These are phyloP conservation scores for Cryptosporidium tyzzeri DNA, from an alignment of 169 alveolate species.

Conservation along the genomic window DNA sequence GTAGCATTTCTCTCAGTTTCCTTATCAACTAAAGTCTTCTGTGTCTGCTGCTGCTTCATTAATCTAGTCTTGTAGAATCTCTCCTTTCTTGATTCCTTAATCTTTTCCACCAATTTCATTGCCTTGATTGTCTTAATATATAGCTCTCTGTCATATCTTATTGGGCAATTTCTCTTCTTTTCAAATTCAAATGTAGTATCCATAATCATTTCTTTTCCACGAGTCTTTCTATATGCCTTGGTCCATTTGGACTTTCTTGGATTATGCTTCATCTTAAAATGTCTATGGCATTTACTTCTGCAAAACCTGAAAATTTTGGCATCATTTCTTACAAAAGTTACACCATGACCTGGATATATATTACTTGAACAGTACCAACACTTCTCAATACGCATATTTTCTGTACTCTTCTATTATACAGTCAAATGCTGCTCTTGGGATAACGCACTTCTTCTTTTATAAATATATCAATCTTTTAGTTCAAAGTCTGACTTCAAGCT, in stretches of 20 bases:
- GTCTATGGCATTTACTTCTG: slow-evolving; percentile 97
- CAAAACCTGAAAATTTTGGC: slow-evolving; percentile 97
- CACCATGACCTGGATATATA: slow-evolving; percentile 99
- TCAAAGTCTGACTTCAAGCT: not conserved
- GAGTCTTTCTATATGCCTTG: slow-evolving; percentile 95
- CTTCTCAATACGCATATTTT: slow-evolving; percentile 94
- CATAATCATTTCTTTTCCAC: slow-evolving; percentile 95
- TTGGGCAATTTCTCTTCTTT: slow-evolving; percentile 95
- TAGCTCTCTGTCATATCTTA: slow-evolving; percentile 94
- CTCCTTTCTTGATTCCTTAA: slow-evolving; percentile 91
- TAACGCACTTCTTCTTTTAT: not conserved
- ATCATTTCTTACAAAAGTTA: slow-evolving; percentile 97
- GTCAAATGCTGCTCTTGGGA: not conserved
- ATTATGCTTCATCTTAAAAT: slow-evolving; percentile 97
- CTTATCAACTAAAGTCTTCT: slow-evolving; percentile 60
- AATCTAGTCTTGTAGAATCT: slow-evolving; percentile 78
- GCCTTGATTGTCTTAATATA: slow-evolving; percentile 96
- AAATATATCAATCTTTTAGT: not conserved
- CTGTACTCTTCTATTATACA: not conserved
- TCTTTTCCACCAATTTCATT: slow-evolving; percentile 93
- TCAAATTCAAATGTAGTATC: slow-evolving; percentile 97
- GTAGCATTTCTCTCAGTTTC: slow-evolving; percentile 67
- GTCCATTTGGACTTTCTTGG: slow-evolving; percentile 99
- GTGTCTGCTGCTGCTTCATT: slow-evolving; percentile 72
- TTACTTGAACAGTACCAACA: slow-evolving; percentile 97